Conservation (phyloP, 2,329 filamentous ascomycete genomes). For the Microsporum ferrugineum region DNA sequence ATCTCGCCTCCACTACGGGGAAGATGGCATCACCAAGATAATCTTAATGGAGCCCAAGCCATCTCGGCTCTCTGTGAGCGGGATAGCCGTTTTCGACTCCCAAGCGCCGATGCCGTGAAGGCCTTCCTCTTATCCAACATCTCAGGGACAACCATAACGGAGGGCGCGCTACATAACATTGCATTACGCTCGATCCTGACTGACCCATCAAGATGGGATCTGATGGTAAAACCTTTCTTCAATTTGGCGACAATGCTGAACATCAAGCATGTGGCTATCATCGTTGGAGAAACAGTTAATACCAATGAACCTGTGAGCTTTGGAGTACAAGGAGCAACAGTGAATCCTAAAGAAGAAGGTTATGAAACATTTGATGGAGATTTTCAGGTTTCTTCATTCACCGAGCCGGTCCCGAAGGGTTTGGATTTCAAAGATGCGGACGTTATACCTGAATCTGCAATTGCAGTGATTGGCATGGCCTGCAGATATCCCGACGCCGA, state of each 20-base stretch:
- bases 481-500: conserved; percentile 5
- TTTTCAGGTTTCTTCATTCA: neutral
- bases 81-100: neutral
- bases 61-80: neutral
- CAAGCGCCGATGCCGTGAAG: neutral
- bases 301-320: neutral
- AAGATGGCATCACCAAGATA: neutral
- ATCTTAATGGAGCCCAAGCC: neutral
- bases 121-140: neutral
- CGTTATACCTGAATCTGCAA: neutral
- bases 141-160: neutral
- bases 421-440: neutral
- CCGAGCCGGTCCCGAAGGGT: neutral
- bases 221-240: neutral
- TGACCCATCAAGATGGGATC: neutral
- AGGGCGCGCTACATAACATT: neutral
- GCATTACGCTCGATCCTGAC: neutral
- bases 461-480: conserved; percentile 6
- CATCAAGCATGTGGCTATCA: neutral
- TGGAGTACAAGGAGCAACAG: neutral
- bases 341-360: neutral
- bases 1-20: neutral
- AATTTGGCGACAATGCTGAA: neutral
- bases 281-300: neutral
- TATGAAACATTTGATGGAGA: neutral